Conservation (phyloP, 305 asterid species). For the Fraxinus dipetala region DNA sequence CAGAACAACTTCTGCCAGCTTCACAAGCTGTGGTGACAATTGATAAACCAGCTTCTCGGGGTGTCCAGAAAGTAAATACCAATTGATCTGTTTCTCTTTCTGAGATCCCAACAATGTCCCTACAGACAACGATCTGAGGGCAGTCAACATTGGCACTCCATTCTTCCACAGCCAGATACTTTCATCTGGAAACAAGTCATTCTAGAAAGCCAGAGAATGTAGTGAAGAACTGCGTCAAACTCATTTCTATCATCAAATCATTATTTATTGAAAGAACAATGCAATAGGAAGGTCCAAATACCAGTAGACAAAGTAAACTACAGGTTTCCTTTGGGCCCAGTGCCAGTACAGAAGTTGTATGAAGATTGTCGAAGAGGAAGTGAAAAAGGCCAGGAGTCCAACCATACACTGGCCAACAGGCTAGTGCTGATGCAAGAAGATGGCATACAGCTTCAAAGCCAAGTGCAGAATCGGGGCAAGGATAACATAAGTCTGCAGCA, state of each 20-base stretch:
- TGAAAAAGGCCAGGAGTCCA: slow-evolving; percentile 95
- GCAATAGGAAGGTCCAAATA: slow-evolving; percentile 37
- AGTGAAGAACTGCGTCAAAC: slow-evolving; percentile 24
- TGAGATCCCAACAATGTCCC: slow-evolving; percentile 54
- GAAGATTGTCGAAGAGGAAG: slow-evolving; percentile 60
- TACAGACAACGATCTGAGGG: slow-evolving; percentile 61
- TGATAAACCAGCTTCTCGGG: slow-evolving; percentile 72
- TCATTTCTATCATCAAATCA: slow-evolving; percentile 20
- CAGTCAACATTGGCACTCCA: slow-evolving; percentile 72
- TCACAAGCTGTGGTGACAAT: slow-evolving; percentile 45
- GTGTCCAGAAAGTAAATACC: slow-evolving; percentile 72
- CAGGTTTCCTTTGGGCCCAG: slow-evolving; percentile 93
- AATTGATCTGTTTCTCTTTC: slow-evolving; percentile 71
- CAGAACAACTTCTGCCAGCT: slow-evolving; percentile 64
- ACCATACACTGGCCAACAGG: slow-evolving; percentile 93
- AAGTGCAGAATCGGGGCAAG: slow-evolving; percentile 72
- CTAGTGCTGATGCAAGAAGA: slow-evolving; percentile 83
- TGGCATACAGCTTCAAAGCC: slow-evolving; percentile 87
- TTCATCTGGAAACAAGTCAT: slow-evolving; percentile 79
- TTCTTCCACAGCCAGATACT: slow-evolving; percentile 83
- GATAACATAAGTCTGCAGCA: slow-evolving; percentile 57
- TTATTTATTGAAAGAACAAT: slow-evolving; percentile 13
- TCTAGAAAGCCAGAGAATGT: slow-evolving; percentile 50
- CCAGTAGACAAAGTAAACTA: slow-evolving; percentile 84
- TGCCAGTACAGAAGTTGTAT: slow-evolving; percentile 70